These are phyloP conservation scores for Silene noctiflora DNA, from an alignment of 179 eudicot species.

Conservation along the genomic window DNA sequence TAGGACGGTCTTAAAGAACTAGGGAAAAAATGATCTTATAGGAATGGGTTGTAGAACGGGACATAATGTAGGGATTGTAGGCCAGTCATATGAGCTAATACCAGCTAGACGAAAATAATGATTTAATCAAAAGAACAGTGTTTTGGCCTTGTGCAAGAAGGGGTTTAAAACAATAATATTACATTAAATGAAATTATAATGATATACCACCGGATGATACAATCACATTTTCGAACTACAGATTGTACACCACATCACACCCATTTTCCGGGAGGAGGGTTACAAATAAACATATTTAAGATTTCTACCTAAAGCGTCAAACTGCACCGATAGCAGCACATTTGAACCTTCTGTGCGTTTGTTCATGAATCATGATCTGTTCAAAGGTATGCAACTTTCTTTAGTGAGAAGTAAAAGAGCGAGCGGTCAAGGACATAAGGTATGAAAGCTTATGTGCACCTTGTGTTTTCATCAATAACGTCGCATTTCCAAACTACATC, in stretches of 20 bases:
- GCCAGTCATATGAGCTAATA: too few relatives aligned
- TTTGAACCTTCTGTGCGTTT: neutral
- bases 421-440: neutral
- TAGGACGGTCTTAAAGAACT: too few relatives aligned
- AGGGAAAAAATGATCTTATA: too few relatives aligned
- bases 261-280: slow-evolving; percentile 24
- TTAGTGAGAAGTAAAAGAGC: neutral
- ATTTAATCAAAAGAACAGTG: neutral
- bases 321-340: neutral
- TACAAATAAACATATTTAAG: neutral
- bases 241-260: slow-evolving; percentile 26
- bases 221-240: neutral
- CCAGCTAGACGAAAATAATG: neutral
- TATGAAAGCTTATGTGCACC: neutral
- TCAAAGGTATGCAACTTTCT: neutral
- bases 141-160: neutral
- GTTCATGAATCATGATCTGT: slow-evolving; percentile 8
- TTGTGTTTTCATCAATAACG: slow-evolving; percentile 25
- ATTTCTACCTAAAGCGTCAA: slow-evolving; percentile 9
- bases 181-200: too few relatives aligned
- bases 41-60: too few relatives aligned
- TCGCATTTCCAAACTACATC: slow-evolving; percentile 72
- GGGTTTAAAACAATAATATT: too few relatives aligned
- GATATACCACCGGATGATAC: neutral
- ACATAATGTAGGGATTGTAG: too few relatives aligned